phyloP scores from a whole-genome alignment of 805 yeast species.

The Middelhovenomyces tepae region DNA sequence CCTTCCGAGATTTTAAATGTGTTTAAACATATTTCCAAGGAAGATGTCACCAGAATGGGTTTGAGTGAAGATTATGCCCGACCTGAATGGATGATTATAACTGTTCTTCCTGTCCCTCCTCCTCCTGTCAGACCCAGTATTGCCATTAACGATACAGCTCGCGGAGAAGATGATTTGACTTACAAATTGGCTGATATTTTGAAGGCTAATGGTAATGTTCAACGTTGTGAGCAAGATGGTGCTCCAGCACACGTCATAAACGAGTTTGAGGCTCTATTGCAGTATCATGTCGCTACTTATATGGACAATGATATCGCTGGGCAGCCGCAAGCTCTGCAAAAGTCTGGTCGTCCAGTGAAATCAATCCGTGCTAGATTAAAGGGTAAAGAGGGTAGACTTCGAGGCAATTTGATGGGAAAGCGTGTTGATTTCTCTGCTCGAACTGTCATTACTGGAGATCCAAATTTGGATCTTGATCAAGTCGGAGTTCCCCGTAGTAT shows the following conservation, averaged over 20 bases:
- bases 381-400: slow-evolving; percentile 98
- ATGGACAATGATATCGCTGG: slow-evolving; percentile 99
- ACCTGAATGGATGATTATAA: slow-evolving; percentile 96
- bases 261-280: slow-evolving; percentile 91
- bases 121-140: slow-evolving; percentile 99
- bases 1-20: slow-evolving; percentile 88
- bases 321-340: slow-evolving; percentile 97
- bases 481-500: slow-evolving; percentile 98
- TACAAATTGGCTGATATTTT: slow-evolving; percentile 93
- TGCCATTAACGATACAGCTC: slow-evolving; percentile 94
- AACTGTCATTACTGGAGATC: slow-evolving; percentile 99
- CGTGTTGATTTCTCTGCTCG: slow-evolving; percentile 99
- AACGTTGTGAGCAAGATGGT: slow-evolving; percentile 94
- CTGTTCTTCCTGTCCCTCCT: slow-evolving; percentile 99
- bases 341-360: slow-evolving; percentile 97
- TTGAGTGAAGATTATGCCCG: slow-evolving; percentile 94
- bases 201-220: slow-evolving; percentile 96
- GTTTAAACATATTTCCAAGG: slow-evolving; percentile 79
- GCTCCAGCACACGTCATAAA: slow-evolving; percentile 97
- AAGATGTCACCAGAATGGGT: slow-evolving; percentile 76
- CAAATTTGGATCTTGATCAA: slow-evolving; percentile 93
- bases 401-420: slow-evolving; percentile 99
- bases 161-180: slow-evolving; percentile 99
- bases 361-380: slow-evolving; percentile 98
- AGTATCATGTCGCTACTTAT: slow-evolving; percentile 97